Evolutionary conservation across 192 early-diverging fungal species (phyloP).

Genomic region (Backusella tuberculispora): DNA sequence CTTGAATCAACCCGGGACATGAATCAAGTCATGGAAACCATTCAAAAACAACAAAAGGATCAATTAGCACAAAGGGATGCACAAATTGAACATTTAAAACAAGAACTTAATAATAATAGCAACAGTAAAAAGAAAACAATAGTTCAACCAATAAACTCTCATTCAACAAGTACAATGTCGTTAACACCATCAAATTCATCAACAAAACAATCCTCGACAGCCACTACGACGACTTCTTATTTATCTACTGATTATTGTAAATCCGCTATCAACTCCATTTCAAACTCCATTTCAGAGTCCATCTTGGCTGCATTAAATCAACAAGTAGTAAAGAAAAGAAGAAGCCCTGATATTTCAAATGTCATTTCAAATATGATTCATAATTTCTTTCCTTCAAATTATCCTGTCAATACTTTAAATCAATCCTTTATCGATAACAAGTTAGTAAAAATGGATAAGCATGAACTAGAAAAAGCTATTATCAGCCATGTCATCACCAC

Average conservation of each 20-base stretch:
- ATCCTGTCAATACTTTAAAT: not conserved
- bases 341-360: not conserved
- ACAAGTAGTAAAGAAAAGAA: too few relatives aligned
- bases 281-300: not conserved
- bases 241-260: not conserved
- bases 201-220: not conserved
- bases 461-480: not conserved
- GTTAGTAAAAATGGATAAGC: not conserved
- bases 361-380: not conserved
- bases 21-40: not conserved
- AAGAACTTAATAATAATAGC: not conserved
- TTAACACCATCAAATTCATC: not conserved
- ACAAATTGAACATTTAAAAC: constrained; percentile 15
- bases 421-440: not conserved
- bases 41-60: not conserved
- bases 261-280: not conserved
- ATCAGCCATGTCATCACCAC: not conserved
- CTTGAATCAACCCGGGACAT: constrained; percentile 9
- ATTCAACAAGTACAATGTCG: not conserved
- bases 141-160: not conserved
- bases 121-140: not conserved
- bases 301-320: not conserved
- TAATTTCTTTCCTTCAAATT: not conserved
- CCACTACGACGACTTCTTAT: too few relatives aligned
- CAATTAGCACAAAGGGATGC: not conserved